These are phyloP conservation scores for Protomyces gravidus DNA, from an alignment of 1,139 yeast species.

Conservation along the genomic window DNA sequence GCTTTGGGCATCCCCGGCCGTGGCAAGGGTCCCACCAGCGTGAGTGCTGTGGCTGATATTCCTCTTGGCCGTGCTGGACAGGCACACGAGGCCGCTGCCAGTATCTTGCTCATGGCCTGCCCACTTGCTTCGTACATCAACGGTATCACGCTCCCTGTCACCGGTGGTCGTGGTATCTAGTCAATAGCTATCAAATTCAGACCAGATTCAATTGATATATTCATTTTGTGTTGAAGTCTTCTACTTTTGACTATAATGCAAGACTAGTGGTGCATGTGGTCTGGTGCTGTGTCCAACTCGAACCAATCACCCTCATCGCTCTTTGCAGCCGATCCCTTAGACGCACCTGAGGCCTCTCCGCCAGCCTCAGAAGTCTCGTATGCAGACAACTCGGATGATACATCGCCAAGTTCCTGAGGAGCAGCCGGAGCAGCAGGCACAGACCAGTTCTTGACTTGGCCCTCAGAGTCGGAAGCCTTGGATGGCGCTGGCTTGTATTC, in stretches of 20 bases:
- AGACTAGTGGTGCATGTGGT: not conserved
- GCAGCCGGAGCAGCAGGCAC: slow-evolving; percentile 68
- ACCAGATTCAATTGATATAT: too few species aligned
- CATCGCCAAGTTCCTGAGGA: slow-evolving; percentile 66
- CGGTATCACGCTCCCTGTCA: slow-evolving; percentile 25
- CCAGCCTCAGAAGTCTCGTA: slow-evolving; percentile 63
- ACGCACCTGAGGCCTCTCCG: slow-evolving; percentile 6
- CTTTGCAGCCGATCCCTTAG: slow-evolving; percentile 1
- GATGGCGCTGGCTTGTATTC: slow-evolving; percentile 79
- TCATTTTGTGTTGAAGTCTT: not conserved
- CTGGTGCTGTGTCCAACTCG: slow-evolving; percentile 21
- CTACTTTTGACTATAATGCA: not conserved
- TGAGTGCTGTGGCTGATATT: slow-evolving; percentile 24
- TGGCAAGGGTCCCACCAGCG: slow-evolving; percentile 14
- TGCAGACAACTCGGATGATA: slow-evolving; percentile 68
- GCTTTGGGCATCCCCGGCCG: slow-evolving; percentile 28
- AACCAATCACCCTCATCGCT: slow-evolving; percentile 24
- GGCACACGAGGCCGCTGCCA: slow-evolving; percentile 26
- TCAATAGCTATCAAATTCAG: too few species aligned
- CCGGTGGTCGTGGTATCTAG: slow-evolving; percentile 26
- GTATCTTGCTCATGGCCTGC: slow-evolving; percentile 22
- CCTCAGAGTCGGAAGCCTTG: slow-evolving; percentile 68
- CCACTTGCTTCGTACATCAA: slow-evolving; percentile 25
- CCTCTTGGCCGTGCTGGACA: slow-evolving; percentile 25
- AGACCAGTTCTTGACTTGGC: slow-evolving; percentile 55